Percentiles rank a stretch among this genome's conserved stretches.
Evolutionary conservation across 148 eudicot species (phyloP).

Genomic region (Camellia lanceoleosa): DNA sequence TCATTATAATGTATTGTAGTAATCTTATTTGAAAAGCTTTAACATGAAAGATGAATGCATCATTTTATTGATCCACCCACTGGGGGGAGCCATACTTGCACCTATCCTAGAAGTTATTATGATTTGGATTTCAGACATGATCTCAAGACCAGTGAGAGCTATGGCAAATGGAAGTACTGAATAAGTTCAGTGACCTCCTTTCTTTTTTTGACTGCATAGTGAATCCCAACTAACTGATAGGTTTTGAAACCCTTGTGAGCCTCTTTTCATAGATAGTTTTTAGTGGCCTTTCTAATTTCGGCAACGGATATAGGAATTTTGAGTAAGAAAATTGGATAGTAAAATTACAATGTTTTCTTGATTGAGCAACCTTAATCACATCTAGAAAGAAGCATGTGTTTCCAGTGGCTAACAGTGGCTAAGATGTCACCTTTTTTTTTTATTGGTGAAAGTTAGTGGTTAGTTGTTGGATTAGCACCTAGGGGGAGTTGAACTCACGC

Average conservation of each 20-base stretch:
- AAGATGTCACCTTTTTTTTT: not conserved
- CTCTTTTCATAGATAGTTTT: not conserved
- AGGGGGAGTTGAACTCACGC: no score
- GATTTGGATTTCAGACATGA: not conserved
- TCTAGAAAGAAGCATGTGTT: not conserved
- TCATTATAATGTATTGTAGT: not conserved
- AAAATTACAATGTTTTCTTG: not conserved
- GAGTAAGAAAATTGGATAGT: not conserved
- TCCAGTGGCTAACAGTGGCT: slow-evolving; percentile 5
- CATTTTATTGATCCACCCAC: not conserved
- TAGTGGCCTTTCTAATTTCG: not conserved
- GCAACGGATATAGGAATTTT: not conserved
- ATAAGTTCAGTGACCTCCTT: not conserved
- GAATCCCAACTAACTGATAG: no score
- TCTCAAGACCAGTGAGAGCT: not conserved
- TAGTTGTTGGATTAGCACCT: no score
- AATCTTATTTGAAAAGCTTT: not conserved
- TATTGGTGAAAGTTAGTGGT: no score
- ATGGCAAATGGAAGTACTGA: not conserved
- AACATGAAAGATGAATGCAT: not conserved
- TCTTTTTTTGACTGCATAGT: no score
- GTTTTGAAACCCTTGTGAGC: not conserved
- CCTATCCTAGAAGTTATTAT: not conserved
- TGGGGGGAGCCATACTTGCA: not conserved
- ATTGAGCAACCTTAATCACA: not conserved